Conservation (phyloP, 129 eudicot genomes). For the Tagetes patula region DNA sequence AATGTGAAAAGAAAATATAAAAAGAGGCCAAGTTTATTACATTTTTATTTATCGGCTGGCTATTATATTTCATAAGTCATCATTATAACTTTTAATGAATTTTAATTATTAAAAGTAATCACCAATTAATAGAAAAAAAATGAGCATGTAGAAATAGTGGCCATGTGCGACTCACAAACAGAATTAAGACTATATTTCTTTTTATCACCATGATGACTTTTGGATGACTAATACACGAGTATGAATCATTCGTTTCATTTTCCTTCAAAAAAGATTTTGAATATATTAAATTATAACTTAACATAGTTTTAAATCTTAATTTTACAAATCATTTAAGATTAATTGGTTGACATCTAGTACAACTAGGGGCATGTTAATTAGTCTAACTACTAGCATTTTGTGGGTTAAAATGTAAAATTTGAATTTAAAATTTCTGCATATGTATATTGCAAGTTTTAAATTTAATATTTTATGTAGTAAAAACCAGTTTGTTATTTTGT, state of each 20-base stretch:
- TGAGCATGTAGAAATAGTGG: constrained; percentile 6
- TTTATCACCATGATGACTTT: neutral
- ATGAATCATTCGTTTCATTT: constrained; percentile 8
- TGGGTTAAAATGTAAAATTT: constrained; percentile 1
- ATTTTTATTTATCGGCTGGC: neutral
- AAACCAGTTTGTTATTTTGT: neutral
- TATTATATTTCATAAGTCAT: neutral
- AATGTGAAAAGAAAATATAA: constrained; percentile 10
- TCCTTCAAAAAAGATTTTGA: neutral
- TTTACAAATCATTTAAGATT: neutral
- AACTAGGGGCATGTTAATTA: neutral
- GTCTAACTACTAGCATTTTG: neutral
- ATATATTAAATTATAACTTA: neutral
- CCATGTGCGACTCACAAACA: constrained; percentile 6
- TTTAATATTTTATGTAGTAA: neutral
- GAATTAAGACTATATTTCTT: neutral
- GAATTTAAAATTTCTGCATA: neutral
- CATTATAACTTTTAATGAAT: constrained; percentile 7
- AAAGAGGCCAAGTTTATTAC: neutral
- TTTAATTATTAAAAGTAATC: neutral
- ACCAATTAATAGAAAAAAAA: neutral
- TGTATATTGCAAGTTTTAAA: neutral
- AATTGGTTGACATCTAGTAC: too few relatives aligned
- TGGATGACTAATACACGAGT: constrained; percentile 8
- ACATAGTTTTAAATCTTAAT: too few relatives aligned